Evolutionary conservation across 345 rosid genomes (phyloP), one percentile per base, ranked within the genome.

Genomic region (Cardamine occulta): DNA sequence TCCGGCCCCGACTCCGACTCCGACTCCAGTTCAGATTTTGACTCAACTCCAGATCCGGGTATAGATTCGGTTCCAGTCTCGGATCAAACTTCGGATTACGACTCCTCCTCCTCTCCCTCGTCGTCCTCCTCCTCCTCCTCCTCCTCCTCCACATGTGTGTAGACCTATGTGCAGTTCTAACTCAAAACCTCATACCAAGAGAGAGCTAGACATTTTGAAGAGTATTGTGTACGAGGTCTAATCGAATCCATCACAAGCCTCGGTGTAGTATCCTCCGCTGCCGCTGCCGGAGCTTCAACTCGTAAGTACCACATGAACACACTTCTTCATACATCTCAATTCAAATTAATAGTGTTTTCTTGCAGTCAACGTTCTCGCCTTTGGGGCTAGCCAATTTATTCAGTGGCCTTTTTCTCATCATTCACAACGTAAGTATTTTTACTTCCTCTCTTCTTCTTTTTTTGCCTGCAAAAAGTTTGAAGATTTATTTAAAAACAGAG

Each of bases 151-250:
- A 31, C 34, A 1, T 31, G 17, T 19, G 55, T 4, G n/a, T 34
- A 26, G 1, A 24, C 4, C 8, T 51, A 37, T 62, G n/a, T 3
- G 28, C 15, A 28, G 17, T 2, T 62, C 42, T 6, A 4, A 2
- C 51, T 12, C 23, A n/a, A 26, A 62, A 56, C 0, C 14, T 26
- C 17, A 1, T 56, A 35, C 51, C 37, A 8, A 34, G 24, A 19
- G n/a, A n/a, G 64, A 75, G 13, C 77, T 76, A 81, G 97, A 92
- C 49, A 82, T 92, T 49, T 57, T 89, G 70, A 95, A 92, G 82
- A 86, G 99, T 84, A 87, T 94, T 26, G 90, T 88, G 0, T 92
- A 85, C 24, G 97, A 59, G 99, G 99, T 77, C 81, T 92, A 63
- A 53, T 82, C 18, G 91, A 90, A 83, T 89, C 87, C 48, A 88